Conservation (phyloP, 257 asterid genomes). For the Solanum bulbocastanum region DNA sequence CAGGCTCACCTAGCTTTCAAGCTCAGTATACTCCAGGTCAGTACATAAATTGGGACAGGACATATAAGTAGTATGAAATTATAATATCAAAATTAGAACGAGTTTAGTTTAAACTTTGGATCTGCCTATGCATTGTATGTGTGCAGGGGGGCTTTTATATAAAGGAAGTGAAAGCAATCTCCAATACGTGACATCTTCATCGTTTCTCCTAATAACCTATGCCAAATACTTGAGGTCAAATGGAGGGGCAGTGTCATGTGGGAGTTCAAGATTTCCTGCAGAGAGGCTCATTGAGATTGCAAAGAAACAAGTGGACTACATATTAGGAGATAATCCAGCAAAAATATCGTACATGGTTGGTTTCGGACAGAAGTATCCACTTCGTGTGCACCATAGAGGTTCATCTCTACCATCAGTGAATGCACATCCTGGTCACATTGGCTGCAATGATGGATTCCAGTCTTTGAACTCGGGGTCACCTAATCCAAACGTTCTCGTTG, state of each 20-base stretch:
- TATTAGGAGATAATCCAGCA: conserved; percentile 71
- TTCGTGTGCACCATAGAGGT: conserved; percentile 61
- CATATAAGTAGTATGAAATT: background rate
- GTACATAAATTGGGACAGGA: background rate
- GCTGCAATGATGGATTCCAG: conserved; percentile 48
- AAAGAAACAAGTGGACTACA: conserved; percentile 68
- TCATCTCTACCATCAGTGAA: conserved; percentile 55
- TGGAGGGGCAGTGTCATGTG: conserved; percentile 41
- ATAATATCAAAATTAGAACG: background rate
- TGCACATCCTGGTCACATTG: conserved; percentile 25
- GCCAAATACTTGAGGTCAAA: conserved; percentile 46
- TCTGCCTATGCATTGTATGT: background rate
- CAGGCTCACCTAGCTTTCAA: conserved; percentile 70
- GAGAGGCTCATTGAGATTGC: conserved; percentile 41
- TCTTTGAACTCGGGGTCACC: conserved; percentile 37
- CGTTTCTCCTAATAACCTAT: conserved; percentile 55
- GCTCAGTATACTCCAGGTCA: conserved; percentile 88
- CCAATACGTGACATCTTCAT: conserved; percentile 74
- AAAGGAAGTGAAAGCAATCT: conserved; percentile 63
- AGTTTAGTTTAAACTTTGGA: background rate
- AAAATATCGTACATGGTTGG: conserved; percentile 81
- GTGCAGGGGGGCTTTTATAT: conserved; percentile 57
- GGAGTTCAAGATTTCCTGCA: conserved; percentile 30
- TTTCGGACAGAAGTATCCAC: conserved; percentile 53
- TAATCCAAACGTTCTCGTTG: conserved; percentile 50